phyloP scores from a whole-genome alignment of 2,329 filamentous ascomycete genomes.

The Talaromyces sp. region DNA sequence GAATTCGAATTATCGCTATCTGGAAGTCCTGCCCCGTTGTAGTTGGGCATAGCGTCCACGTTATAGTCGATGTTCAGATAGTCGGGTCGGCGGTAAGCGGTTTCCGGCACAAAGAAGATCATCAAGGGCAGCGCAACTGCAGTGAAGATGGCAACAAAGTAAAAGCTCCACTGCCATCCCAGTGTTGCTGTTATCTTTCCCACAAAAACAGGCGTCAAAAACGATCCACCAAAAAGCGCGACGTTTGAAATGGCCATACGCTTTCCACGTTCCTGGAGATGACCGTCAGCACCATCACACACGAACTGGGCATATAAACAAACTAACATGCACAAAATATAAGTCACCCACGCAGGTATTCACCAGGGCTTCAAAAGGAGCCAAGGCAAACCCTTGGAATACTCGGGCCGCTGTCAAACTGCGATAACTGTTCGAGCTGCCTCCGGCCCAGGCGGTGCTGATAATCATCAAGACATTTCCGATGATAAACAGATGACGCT shows the following conservation, averaged over 20 bases:
- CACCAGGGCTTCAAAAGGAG: conserved; percentile 83
- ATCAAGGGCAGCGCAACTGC: conserved; percentile 64
- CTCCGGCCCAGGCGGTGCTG: conserved; percentile 73
- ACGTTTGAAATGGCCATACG: conserved; percentile 79
- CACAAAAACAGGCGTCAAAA: conserved; percentile 81
- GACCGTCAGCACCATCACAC: background rate
- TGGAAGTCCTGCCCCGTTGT: background rate
- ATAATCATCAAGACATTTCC: conserved; percentile 68
- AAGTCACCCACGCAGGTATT: conserved; percentile 86
- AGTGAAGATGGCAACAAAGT: conserved; percentile 79
- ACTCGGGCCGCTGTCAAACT: conserved; percentile 73
- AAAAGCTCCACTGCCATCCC: conserved; percentile 84
- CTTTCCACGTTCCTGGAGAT: conserved; percentile 60
- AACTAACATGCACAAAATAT: conserved; percentile 75
- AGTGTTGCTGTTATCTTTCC: conserved; percentile 74
- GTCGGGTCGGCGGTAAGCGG: conserved; percentile 63
- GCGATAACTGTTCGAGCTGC: conserved; percentile 59
- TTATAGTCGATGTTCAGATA: conserved; percentile 64
- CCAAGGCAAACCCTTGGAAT: conserved; percentile 78
- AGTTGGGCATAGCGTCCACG: conserved; percentile 24
- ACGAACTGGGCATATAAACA: too few species aligned
- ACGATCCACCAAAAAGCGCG: conserved; percentile 64
- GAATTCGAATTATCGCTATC: conserved; percentile 9
- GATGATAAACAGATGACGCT: conserved; percentile 78
- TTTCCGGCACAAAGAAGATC: conserved; percentile 78